Percentiles rank a stretch among this genome's conserved stretches.
These are phyloP conservation scores for Cantharellus anzutake DNA, from an alignment of 768 basidiomycete genomes.

Conservation along the genomic window DNA sequence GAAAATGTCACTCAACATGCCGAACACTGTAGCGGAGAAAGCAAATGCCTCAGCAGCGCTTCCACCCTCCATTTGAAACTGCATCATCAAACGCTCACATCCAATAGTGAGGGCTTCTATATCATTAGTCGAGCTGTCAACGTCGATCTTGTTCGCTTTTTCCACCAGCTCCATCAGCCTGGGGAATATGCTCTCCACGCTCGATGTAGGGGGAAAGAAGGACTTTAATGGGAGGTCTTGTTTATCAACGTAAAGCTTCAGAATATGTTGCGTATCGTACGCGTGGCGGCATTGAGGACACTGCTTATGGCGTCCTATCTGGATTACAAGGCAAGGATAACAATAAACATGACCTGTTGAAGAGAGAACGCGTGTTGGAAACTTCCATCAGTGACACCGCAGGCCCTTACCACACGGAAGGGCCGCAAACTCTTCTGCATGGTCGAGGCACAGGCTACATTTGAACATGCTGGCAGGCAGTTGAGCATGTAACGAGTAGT, in stretches of 20 bases:
- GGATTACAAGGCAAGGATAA: background rate
- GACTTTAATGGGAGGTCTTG: background rate
- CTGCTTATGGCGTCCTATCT: background rate
- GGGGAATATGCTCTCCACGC: too few relatives aligned
- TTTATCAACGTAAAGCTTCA: background rate
- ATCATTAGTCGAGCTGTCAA: too few relatives aligned
- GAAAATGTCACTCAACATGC: too few relatives aligned
- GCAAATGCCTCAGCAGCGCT: too few relatives aligned
- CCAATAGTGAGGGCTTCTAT: too few relatives aligned
- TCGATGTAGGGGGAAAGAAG: too few relatives aligned
- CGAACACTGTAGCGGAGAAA: too few relatives aligned
- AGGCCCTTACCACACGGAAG: background rate
- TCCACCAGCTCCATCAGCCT: too few relatives aligned
- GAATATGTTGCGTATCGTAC: background rate
- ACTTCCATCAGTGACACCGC: background rate
- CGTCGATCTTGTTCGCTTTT: too few relatives aligned
- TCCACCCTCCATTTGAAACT: too few relatives aligned
- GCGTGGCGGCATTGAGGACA: background rate
- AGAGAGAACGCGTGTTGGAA: background rate
- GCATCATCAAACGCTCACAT: too few relatives aligned
- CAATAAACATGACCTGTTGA: background rate
- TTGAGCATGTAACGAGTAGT: background rate
- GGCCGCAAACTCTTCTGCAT: background rate
- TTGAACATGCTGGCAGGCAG: background rate
- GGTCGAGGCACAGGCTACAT: background rate